Conservation (phyloP, 129 eudicot genomes). For the Ambrosia trifida region DNA sequence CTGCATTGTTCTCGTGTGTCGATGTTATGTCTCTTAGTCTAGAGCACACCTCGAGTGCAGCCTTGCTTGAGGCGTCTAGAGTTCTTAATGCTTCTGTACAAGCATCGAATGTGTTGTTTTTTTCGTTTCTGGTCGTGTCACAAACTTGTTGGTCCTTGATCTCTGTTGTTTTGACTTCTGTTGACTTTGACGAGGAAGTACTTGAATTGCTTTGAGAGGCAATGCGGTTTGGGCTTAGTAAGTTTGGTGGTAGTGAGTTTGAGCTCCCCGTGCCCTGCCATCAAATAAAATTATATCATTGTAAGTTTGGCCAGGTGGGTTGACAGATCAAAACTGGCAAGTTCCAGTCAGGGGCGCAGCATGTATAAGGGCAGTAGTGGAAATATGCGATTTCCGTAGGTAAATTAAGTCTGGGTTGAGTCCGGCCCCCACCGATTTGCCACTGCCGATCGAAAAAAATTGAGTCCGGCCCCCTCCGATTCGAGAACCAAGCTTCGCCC, state of each 20-base stretch:
- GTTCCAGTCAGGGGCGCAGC: not conserved
- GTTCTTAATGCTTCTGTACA: constrained; percentile 53
- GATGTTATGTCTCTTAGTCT: constrained; percentile 29
- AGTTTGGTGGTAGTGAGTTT: constrained; percentile 16
- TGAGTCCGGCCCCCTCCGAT: too few relatives aligned
- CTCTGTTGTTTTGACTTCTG: constrained; percentile 11
- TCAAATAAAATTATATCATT: not conserved
- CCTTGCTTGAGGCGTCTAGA: constrained; percentile 56
- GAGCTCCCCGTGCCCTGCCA: constrained; percentile 25
- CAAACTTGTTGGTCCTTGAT: constrained; percentile 29
- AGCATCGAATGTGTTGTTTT: constrained; percentile 29
- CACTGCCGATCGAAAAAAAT: too few relatives aligned
- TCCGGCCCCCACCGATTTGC: too few relatives aligned
- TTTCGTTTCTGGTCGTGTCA: constrained; percentile 14
- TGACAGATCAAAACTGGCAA: not conserved
- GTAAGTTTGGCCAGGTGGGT: not conserved
- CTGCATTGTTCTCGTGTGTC: constrained; percentile 18
- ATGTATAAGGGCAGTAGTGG: too few relatives aligned
- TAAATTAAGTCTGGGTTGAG: too few relatives aligned
- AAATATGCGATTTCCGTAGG: too few relatives aligned
- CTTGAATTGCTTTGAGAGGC: constrained; percentile 16
- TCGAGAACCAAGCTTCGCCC: too few relatives aligned
- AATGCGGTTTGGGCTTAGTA: not conserved
- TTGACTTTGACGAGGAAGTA: constrained; percentile 22
- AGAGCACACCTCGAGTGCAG: constrained; percentile 44